Percentiles rank a stretch among this genome's conserved stretches.
These are phyloP conservation scores for Leccinum subspadiceum DNA, from an alignment of 1,284 basidiomycete genomes.

Conservation along the genomic window DNA sequence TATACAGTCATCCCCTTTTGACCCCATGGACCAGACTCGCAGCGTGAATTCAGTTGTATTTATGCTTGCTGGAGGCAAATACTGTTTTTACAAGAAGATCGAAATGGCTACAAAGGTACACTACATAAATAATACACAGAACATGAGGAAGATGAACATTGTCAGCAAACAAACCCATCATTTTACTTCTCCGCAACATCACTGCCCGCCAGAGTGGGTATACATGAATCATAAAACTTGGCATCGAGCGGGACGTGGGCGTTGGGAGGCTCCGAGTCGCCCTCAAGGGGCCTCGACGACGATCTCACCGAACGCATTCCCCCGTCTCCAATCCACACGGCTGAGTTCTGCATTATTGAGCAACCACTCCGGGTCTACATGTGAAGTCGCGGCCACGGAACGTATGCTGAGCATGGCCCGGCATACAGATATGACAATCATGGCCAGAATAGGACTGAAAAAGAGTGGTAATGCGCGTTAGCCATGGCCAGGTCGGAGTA, in stretches of 20 bases:
- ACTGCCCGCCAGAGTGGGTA: too few relatives aligned
- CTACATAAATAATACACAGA: not conserved
- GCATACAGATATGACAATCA: slow-evolving; percentile 49
- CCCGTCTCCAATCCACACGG: slow-evolving; percentile 38
- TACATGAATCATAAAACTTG: not conserved
- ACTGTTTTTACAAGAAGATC: not conserved
- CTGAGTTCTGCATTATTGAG: slow-evolving; percentile 41
- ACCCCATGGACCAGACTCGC: not conserved
- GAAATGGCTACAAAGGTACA: not conserved
- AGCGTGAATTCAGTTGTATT: not conserved
- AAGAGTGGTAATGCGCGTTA: slow-evolving; percentile 58
- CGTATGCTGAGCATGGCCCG: slow-evolving; percentile 36
- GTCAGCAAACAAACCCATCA: not conserved
- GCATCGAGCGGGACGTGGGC: not conserved
- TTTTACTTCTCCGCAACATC: not conserved
- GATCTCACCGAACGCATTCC: slow-evolving; percentile 39
- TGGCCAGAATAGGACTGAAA: slow-evolving; percentile 29
- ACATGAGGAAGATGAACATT: not conserved
- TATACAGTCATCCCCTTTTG: not conserved
- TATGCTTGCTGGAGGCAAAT: not conserved
- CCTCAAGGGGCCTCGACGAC: slow-evolving; percentile 33
- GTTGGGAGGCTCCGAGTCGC: not conserved
- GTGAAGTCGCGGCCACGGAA: slow-evolving; percentile 37
- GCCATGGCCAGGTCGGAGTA: slow-evolving; percentile 33
- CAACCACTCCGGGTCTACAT: slow-evolving; percentile 39